Conservation (phyloP, 768 basidiomycete genomes). For the Epithele typhae region DNA sequence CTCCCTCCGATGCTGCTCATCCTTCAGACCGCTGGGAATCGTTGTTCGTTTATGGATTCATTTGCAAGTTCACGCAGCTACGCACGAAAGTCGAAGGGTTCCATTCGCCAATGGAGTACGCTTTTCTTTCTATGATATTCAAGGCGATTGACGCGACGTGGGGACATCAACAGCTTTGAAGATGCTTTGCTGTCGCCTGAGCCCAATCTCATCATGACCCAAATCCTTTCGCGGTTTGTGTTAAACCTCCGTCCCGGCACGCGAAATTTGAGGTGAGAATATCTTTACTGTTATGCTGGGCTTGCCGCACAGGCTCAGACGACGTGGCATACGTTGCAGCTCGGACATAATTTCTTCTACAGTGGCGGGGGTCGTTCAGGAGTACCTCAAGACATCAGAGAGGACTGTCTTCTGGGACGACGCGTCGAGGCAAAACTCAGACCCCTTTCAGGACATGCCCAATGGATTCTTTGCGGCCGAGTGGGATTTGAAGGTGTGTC, state of each 20-base stretch:
- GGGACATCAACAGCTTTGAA: slow-evolving; percentile 58
- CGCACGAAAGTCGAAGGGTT: slow-evolving; percentile 74
- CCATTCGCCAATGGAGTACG: slow-evolving; percentile 82
- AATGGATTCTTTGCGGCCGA: slow-evolving; percentile 77
- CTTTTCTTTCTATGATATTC: too few relatives aligned
- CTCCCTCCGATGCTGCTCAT: slow-evolving; percentile 60
- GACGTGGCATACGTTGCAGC: slow-evolving; percentile 41
- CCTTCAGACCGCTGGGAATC: slow-evolving; percentile 85
- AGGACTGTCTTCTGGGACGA: slow-evolving; percentile 82
- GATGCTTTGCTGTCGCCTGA: slow-evolving; percentile 69
- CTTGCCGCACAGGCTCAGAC: slow-evolving; percentile 30
- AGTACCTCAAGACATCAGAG: slow-evolving; percentile 70
- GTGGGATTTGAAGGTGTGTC: slow-evolving; percentile 77
- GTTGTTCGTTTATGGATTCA: slow-evolving; percentile 80
- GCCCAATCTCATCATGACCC: slow-evolving; percentile 68
- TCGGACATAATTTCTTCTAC: slow-evolving; percentile 80
- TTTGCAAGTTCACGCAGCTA: slow-evolving; percentile 76
- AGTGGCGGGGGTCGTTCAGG: slow-evolving; percentile 60
- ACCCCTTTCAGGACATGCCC: slow-evolving; percentile 63
- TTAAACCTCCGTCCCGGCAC: slow-evolving; percentile 80
- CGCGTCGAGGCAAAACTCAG: slow-evolving; percentile 56
- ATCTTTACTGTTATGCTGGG: slow-evolving; percentile 27
- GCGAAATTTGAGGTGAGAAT: slow-evolving; percentile 82
- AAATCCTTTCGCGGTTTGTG: slow-evolving; percentile 72
- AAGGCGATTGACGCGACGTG: slow-evolving; percentile 27